Evolutionary conservation across 2,329 filamentous ascomycete species (phyloP).

Genomic region (Nectriaceae sp.): DNA sequence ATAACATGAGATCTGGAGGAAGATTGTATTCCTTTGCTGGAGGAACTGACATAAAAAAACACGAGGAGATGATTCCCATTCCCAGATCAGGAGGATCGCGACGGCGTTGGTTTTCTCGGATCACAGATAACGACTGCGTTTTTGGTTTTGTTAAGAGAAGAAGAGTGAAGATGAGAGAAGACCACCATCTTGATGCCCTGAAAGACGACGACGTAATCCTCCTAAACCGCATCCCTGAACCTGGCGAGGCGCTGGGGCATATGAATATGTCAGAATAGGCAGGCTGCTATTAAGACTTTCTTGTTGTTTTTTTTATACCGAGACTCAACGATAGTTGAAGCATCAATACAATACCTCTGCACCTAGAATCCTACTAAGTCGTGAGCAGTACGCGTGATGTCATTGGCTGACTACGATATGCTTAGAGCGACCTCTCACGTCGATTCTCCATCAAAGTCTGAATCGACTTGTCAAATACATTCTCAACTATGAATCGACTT

Average conservation of each 20-base stretch:
- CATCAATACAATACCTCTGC: constrained; percentile 8
- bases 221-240: not conserved
- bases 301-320: constrained; percentile 7
- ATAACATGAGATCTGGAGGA: constrained; percentile 1
- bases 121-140: not conserved
- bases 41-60: constrained; percentile 14
- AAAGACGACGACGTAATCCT: not conserved
- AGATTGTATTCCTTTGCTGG: constrained; percentile 2
- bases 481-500: too few species aligned
- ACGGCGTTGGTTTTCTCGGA: not conserved
- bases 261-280: not conserved
- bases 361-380: not conserved
- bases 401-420: too few species aligned
- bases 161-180: not conserved
- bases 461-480: too few species aligned
- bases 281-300: constrained; percentile 11
- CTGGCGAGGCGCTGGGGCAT: not conserved
- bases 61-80: constrained; percentile 9
- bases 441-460: too few species aligned
- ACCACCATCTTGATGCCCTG: not conserved
- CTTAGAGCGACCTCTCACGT: too few species aligned
- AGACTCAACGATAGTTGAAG: constrained; percentile 1
- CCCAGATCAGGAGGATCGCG: not conserved
- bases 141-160: not conserved
- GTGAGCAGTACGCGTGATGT: not conserved